phyloP scores from a whole-genome alignment of 768 basidiomycete species.

The Termitomyces bulborhizus region DNA sequence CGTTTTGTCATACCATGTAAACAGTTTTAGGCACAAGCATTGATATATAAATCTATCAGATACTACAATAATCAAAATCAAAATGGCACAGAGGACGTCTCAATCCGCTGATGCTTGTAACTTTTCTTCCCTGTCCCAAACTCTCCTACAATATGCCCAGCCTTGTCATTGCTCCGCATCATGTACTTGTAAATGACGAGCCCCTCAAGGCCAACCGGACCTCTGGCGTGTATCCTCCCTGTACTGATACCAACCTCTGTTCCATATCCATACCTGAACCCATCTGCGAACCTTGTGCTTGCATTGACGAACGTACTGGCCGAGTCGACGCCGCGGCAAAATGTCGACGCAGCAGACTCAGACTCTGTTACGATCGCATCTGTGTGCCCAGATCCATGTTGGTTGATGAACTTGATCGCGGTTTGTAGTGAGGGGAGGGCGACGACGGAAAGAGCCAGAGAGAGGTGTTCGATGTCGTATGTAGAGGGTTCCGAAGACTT shows the following conservation, averaged over 20 bases:
- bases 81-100: conserved; percentile 41
- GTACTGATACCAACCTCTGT: conserved; percentile 98
- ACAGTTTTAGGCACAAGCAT: no score
- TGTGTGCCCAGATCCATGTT: conserved; percentile 92
- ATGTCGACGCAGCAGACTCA: conserved; percentile 53
- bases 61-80: conserved; percentile 18
- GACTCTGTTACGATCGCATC: conserved; percentile 89
- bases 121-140: conserved; percentile 73
- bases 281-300: conserved; percentile 93
- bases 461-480: conserved; percentile 86
- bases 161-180: conserved; percentile 64
- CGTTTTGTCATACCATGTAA: no score
- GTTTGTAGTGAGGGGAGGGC: conserved; percentile 61
- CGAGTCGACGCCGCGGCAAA: conserved; percentile 86
- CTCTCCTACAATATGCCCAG: conserved; percentile 83
- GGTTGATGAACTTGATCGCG: conserved; percentile 88
- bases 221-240: conserved; percentile 92
- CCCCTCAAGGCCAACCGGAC: conserved; percentile 92
- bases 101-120: conserved; percentile 60
- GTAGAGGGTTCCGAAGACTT: conserved; percentile 49
- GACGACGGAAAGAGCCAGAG: conserved; percentile 76
- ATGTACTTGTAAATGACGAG: conserved; percentile 96
- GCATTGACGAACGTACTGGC: conserved; percentile 94
- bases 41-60: not conserved
- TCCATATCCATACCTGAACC: conserved; percentile 94